Percentiles rank a stretch among this genome's conserved stretches.
These are phyloP conservation scores for Amanita subjunquillea DNA, from an alignment of 768 basidiomycete genomes.

Conservation along the genomic window DNA sequence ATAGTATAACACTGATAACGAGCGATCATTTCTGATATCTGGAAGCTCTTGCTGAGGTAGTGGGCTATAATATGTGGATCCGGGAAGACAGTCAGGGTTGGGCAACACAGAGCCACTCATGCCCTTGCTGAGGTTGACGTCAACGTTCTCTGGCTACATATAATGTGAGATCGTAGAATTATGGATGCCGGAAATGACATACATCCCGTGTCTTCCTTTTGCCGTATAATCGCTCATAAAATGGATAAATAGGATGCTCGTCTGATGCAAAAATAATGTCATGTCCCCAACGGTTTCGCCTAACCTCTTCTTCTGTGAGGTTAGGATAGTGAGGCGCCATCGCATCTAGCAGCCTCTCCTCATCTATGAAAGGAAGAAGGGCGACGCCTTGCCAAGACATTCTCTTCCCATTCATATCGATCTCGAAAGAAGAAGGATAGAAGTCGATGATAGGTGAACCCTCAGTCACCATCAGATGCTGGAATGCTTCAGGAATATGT, in stretches of 20 bases:
- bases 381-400: slow-evolving; percentile 99
- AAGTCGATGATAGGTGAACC: slow-evolving; percentile 94
- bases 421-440: slow-evolving; percentile 84
- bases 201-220: slow-evolving; percentile 80
- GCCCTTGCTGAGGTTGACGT: slow-evolving; percentile 61
- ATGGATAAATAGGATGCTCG: slow-evolving; percentile 78
- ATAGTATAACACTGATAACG: slow-evolving; percentile 78
- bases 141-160: slow-evolving; percentile 63
- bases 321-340: slow-evolving; percentile 62
- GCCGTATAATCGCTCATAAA: slow-evolving; percentile 82
- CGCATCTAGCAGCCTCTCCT: slow-evolving; percentile 70
- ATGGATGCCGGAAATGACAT: slow-evolving; percentile 15
- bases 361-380: slow-evolving; percentile 90
- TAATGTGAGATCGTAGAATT: slow-evolving; percentile 6
- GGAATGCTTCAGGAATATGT: slow-evolving; percentile 84
- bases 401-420: slow-evolving; percentile 99
- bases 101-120: slow-evolving; percentile 73
- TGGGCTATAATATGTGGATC: slow-evolving; percentile 80
- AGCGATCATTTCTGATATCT: slow-evolving; percentile 81
- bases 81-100: slow-evolving; percentile 84
- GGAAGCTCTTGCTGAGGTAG: slow-evolving; percentile 47
- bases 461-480: slow-evolving; percentile 75
- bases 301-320: slow-evolving; percentile 73
- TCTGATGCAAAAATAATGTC: slow-evolving; percentile 77
- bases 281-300: slow-evolving; percentile 78